These are phyloP conservation scores for Neonectria sp. DNA, from an alignment of 2,329 filamentous ascomycete genomes.

Conservation along the genomic window DNA sequence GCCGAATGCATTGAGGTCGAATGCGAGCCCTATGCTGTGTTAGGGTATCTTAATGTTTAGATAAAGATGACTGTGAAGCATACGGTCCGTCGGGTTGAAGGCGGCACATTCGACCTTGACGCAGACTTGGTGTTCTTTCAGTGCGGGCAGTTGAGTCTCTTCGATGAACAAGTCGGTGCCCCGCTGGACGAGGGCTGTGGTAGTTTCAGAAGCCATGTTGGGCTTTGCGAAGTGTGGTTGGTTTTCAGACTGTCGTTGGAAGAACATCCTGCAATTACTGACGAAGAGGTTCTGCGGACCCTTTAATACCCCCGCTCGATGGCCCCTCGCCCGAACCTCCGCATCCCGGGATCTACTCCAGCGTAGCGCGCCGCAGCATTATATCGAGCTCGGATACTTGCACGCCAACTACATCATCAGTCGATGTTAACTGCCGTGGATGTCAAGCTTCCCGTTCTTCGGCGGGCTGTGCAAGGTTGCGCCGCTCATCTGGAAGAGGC, in stretches of 20 bases:
- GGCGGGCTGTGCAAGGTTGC: slow-evolving; percentile 7
- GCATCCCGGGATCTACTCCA: background rate
- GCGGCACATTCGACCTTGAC: slow-evolving; percentile 44
- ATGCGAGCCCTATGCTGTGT: slow-evolving; percentile 43
- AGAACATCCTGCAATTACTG: too few relatives aligned
- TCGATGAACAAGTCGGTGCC: slow-evolving; percentile 12
- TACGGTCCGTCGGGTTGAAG: slow-evolving; percentile 48
- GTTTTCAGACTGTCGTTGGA: background rate
- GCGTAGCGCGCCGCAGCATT: background rate
- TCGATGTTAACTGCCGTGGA: background rate
- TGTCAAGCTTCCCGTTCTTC: background rate
- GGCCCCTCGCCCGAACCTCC: background rate
- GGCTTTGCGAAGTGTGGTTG: background rate
- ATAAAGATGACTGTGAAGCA: background rate
- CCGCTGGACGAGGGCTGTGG: slow-evolving; percentile 29
- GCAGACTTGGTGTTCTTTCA: slow-evolving; percentile 38
- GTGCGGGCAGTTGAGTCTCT: background rate
- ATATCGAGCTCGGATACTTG: slow-evolving; percentile 8
- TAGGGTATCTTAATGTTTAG: background rate
- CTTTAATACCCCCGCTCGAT: background rate
- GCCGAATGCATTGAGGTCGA: slow-evolving; percentile 56
- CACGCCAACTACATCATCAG: slow-evolving; percentile 6
- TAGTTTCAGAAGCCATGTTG: slow-evolving; percentile 19
- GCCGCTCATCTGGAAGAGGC: slow-evolving; percentile 19
- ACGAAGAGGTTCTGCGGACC: background rate